Evolutionary conservation across 345 rosid genomes (phyloP).

Genomic region (Euphorbia peplus): DNA sequence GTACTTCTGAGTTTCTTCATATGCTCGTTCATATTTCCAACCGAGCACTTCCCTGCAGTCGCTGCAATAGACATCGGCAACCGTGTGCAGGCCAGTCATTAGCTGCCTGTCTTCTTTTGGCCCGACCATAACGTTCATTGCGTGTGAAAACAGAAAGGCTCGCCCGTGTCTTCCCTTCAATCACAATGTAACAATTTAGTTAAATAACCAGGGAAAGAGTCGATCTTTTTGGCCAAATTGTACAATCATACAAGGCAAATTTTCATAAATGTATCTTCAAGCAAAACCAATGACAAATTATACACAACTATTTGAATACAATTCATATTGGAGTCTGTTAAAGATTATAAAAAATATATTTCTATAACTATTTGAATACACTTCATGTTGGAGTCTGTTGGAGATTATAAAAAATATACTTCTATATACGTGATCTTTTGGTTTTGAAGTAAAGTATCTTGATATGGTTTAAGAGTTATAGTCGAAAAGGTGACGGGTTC

Average conservation of each 20-base stretch:
- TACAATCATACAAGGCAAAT: neutral
- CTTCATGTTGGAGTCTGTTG: too few relatives aligned
- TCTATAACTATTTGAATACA: too few relatives aligned
- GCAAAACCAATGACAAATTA: neutral
- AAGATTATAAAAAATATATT: too few relatives aligned
- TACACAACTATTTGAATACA: neutral
- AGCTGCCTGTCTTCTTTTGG: slow-evolving; percentile 23
- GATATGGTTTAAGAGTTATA: too few relatives aligned
- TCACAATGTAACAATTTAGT: neutral
- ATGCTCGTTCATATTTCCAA: slow-evolving; percentile 29
- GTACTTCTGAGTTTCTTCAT: slow-evolving; percentile 22
- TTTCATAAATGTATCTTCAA: neutral
- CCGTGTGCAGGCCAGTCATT: slow-evolving; percentile 25
- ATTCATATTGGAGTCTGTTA: too few relatives aligned
- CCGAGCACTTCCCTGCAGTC: slow-evolving; percentile 25
- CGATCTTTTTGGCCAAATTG: neutral
- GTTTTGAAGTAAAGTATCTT: too few relatives aligned
- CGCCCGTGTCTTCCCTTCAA: slow-evolving; percentile 24
- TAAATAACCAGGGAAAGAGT: neutral
- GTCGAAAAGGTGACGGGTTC: too few relatives aligned
- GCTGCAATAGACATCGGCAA: slow-evolving; percentile 22
- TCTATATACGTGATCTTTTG: too few relatives aligned
- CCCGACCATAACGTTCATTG: slow-evolving; percentile 20
- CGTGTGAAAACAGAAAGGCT: slow-evolving; percentile 25
- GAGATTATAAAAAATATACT: too few relatives aligned